Percentiles rank a stretch among this genome's conserved stretches.
phyloP scores from a whole-genome alignment of 345 rosid genomes.

The Populus nigra region DNA sequence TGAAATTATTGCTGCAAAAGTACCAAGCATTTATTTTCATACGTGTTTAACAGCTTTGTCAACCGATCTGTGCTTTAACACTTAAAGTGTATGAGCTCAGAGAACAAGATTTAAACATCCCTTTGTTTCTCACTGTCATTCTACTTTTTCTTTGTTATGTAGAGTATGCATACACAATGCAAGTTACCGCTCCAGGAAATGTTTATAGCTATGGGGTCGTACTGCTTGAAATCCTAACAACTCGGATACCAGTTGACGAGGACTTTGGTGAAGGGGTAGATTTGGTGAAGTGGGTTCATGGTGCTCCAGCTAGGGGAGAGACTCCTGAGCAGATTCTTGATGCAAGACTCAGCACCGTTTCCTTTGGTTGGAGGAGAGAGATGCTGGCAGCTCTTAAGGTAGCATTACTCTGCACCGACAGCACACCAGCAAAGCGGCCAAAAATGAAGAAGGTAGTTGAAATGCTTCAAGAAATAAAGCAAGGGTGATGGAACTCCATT shows the following conservation, averaged over 20 bases:
- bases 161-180: conserved; percentile 42
- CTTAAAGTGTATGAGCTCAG: neutral
- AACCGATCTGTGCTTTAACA: neutral
- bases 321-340: conserved; percentile 42
- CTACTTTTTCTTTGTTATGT: neutral
- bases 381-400: conserved; percentile 80
- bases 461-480: conserved; percentile 57
- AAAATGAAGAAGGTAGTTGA: conserved; percentile 38
- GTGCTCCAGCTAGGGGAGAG: conserved; percentile 36
- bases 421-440: conserved; percentile 34
- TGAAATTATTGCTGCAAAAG: too few species aligned
- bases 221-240: conserved; percentile 35
- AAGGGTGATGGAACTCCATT: conserved; percentile 32
- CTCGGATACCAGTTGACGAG: conserved; percentile 51
- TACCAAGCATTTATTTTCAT: neutral
- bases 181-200: conserved; percentile 40
- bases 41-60: neutral
- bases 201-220: conserved; percentile 37
- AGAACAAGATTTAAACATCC: neutral
- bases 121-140: neutral
- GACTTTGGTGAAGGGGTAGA: conserved; percentile 51
- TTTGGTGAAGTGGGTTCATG: conserved; percentile 40
- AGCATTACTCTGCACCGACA: conserved; percentile 33
- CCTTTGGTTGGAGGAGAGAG: conserved; percentile 89
- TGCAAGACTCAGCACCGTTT: conserved; percentile 40